Base-by-base conservation (phyloP, 345 rosid genomes). In the Durio zibethinus region DNA sequence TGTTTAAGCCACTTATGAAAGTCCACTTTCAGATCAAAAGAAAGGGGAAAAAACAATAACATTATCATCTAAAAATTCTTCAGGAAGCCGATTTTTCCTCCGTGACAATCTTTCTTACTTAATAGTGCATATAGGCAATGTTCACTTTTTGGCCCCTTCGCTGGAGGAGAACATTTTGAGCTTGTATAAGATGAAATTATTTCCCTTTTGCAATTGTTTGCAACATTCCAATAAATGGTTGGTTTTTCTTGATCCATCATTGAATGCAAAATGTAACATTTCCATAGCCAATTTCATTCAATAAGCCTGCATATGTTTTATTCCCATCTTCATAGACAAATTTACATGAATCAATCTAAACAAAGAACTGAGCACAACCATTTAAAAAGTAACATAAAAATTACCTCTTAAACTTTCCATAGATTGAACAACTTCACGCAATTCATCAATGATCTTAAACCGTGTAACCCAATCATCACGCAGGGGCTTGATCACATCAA, bases 391-490 rank as follows among this genome's bases (percentile, higher is more conserved):
- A 76, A 45, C 52, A 78, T 7, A 64, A 50, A 75, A 72, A 48
- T 72, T 61, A 94, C 99, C 99, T 93, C 91, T 87, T 63, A 95
- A 81, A 80, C 88, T 86, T 59, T 89, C 94, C 68, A 95, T 75
- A 12, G 97, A 88, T 72, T 54, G 82, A 76, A 93, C 84, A 43
- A 88, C 86, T 20, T 72, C 75, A 52, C 83, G 83, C 80, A 95
- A 72, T 65, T 93, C 94, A 76, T 82, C 78, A 42, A 95, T 84
- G 76, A 95, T 78, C 31, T 29, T 76, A 53, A 48, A 64, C 72
- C 98, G 81, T 0, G 72, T 81, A 40, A 20, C 82, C 93, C 90
- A 84, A 78, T 93, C 94, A 23, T 84, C 86, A 20, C 79, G 80
- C 38, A 77, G 54, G 57, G 99, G 99, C 63, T 79, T 82, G 80